A percentile compares a stretch with the other conserved stretches of the same genome.
phyloP scores from a whole-genome alignment of 768 basidiomycete species.

The Rhizopogon sp. region DNA sequence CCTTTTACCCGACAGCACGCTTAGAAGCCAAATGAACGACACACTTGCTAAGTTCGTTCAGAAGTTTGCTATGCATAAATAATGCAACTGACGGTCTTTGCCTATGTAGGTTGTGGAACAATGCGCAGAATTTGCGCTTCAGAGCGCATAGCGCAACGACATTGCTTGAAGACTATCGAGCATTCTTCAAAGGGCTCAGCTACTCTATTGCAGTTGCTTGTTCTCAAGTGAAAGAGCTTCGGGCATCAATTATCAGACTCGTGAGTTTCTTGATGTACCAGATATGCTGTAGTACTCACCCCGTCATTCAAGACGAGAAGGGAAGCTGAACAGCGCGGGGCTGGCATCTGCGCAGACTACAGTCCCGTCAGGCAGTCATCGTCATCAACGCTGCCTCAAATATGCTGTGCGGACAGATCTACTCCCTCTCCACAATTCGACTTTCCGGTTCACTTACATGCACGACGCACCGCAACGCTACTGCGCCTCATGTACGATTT shows the following conservation, averaged over 20 bases:
- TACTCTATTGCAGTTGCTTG: no score
- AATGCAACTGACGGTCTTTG: not conserved
- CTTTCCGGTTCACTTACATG: not conserved
- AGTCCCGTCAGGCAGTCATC: not conserved
- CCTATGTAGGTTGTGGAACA: no score
- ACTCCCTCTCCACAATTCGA: not conserved
- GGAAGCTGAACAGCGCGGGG: no score
- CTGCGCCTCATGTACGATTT: not conserved
- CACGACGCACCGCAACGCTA: not conserved
- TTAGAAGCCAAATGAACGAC: not conserved
- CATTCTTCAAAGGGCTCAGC: no score
- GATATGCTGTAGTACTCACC: no score
- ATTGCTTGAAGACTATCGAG: no score
- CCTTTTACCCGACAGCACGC: not conserved
- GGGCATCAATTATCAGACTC: no score
- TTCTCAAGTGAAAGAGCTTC: no score
- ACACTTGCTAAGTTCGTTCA: not conserved
- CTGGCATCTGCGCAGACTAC: not conserved
- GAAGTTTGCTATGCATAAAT: not conserved
- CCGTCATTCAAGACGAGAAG: no score
- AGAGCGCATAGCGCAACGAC: no score
- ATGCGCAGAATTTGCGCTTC: no score
- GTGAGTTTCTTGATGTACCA: no score
- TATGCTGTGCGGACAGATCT: not conserved
- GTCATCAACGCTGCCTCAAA: not conserved